phyloP scores from a whole-genome alignment of 768 basidiomycete species.

The Leccinum imitatum region DNA sequence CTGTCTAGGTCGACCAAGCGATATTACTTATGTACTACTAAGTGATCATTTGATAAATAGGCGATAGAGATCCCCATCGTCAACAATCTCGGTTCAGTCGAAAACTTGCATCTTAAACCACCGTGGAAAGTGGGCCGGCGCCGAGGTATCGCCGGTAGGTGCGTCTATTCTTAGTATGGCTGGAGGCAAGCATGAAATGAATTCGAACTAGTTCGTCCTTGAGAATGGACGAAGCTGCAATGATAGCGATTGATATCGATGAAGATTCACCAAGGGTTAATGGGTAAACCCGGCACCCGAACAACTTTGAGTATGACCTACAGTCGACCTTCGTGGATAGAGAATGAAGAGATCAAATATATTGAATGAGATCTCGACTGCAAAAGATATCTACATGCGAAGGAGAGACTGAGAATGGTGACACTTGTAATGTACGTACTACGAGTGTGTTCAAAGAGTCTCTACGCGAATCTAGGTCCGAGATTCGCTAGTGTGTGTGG shows the following conservation, averaged over 20 bases:
- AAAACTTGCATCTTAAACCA: not conserved
- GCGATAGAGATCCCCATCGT: not conserved
- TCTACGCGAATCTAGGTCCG: too few species aligned
- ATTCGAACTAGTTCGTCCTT: not conserved
- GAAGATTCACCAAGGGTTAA: not conserved
- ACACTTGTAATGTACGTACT: not conserved
- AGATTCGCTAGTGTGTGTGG: too few species aligned
- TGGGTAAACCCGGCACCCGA: not conserved
- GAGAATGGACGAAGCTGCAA: not conserved
- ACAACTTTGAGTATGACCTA: not conserved
- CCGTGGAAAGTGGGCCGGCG: not conserved
- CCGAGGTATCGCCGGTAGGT: not conserved
- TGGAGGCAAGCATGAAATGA: not conserved
- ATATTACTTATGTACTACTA: not conserved
- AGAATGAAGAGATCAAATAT: not conserved
- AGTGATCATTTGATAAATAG: not conserved
- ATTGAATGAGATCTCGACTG: too few species aligned
- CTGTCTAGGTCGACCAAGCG: not conserved
- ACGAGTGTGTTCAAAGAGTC: not conserved
- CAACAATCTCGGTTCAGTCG: not conserved
- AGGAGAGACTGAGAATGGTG: not conserved
- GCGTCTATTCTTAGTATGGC: not conserved
- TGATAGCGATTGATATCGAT: not conserved
- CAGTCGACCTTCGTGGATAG: not conserved
- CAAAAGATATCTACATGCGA: not conserved